Percentiles rank a stretch among this genome's conserved stretches.
Conservation (phyloP, 192 early-diverging fungal species). For the Rhizophagus sp. region DNA sequence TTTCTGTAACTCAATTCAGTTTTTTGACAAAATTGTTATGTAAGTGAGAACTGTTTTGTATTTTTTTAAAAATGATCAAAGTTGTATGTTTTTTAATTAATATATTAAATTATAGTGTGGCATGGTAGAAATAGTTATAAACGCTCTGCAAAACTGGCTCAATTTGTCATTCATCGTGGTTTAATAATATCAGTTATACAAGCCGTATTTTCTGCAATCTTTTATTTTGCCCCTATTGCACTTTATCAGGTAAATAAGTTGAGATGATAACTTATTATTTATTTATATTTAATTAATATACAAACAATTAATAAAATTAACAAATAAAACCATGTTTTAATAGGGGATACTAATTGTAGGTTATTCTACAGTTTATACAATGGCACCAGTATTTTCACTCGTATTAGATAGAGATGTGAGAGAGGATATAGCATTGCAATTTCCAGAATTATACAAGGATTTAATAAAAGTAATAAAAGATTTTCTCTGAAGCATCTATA, state of each 20-base stretch:
- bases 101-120: constrained; percentile 60
- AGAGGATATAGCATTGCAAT: constrained; percentile 87
- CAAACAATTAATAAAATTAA: neutral
- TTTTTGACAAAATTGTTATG: constrained; percentile 79
- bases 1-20: constrained; percentile 88
- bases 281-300: constrained; percentile 9
- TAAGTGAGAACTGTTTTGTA: constrained; percentile 30
- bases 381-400: constrained; percentile 94
- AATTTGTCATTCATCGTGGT: constrained; percentile 97
- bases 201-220: constrained; percentile 93
- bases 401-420: constrained; percentile 89
- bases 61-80: neutral
- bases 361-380: constrained; percentile 96
- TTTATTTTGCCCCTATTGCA: constrained; percentile 97
- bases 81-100: neutral
- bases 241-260: constrained; percentile 68
- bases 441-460: constrained; percentile 94
- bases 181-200: constrained; percentile 98
- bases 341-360: constrained; percentile 79
- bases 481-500: constrained; percentile 2
- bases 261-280: constrained; percentile 1
- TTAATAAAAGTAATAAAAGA: constrained; percentile 67
- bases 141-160: constrained; percentile 88
- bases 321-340: neutral
- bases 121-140: constrained; percentile 95